Evolutionary conservation across 306 rosid species (phyloP).

Genomic region (Acacia melanoxylon): DNA sequence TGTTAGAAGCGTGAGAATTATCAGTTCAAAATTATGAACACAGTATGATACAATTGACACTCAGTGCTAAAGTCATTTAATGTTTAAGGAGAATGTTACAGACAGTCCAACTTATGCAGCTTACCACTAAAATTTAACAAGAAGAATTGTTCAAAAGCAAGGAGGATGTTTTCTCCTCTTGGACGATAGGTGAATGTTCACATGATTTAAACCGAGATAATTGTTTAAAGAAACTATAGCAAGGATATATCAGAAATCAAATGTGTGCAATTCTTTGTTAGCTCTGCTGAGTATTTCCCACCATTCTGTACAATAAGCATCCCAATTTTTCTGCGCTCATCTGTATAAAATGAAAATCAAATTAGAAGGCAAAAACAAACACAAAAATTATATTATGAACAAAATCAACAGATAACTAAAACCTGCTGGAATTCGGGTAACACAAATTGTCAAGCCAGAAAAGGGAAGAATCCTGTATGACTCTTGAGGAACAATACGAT

Average conservation of each 20-base stretch:
- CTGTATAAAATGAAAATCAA: conserved; percentile 49
- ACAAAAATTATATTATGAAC: conserved; percentile 22
- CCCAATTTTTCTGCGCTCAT: conserved; percentile 77
- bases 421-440: conserved; percentile 88
- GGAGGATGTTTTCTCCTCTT: background rate
- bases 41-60: conserved; percentile 9
- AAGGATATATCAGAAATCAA: conserved; percentile 95
- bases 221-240: conserved; percentile 28
- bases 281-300: conserved; percentile 87
- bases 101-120: conserved; percentile 16
- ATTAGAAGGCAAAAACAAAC: conserved; percentile 33
- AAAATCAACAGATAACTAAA: conserved; percentile 40
- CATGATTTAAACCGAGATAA: conserved; percentile 21
- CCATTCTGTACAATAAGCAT: conserved; percentile 70
- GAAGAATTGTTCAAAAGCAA: conserved; percentile 10
- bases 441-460: conserved; percentile 84
- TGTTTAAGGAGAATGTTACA: background rate
- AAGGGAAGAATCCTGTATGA: conserved; percentile 85
- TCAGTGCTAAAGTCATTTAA: background rate
- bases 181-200: conserved; percentile 20
- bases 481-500: conserved; percentile 90
- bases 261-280: conserved; percentile 86
- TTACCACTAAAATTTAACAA: background rate
- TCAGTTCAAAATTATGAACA: conserved; percentile 19
- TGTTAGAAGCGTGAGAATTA: background rate